Percentiles rank a stretch among this genome's conserved stretches.
Conservation (phyloP, 1,284 basidiomycete species). For the Exobasidium rhododendri region DNA sequence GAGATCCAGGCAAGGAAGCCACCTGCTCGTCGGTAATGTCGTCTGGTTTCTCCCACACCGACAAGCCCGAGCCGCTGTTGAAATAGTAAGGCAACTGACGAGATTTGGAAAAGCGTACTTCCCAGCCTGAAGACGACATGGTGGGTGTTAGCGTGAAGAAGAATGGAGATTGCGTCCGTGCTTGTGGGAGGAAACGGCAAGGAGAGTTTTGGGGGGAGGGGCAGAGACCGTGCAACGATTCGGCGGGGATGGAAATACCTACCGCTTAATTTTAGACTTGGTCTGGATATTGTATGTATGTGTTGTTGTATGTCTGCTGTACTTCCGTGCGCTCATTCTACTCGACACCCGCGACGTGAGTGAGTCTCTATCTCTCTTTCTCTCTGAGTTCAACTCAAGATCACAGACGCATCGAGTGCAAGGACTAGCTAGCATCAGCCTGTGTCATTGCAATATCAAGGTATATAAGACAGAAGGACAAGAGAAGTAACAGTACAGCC, state of each 20-base stretch:
- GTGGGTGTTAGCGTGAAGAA: neutral
- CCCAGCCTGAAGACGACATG: slow-evolving; percentile 33
- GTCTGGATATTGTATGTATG: neutral
- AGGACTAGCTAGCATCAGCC: too few species aligned
- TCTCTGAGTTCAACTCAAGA: too few species aligned
- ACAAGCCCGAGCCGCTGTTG: slow-evolving; percentile 69
- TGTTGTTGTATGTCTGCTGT: neutral
- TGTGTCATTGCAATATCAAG: too few species aligned
- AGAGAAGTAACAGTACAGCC: too few species aligned
- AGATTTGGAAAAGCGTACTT: slow-evolving; percentile 67
- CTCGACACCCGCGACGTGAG: too few species aligned
- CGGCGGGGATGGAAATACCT: neutral
- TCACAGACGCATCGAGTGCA: too few species aligned
- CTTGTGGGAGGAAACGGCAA: neutral
- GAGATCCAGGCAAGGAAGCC: slow-evolving; percentile 42
- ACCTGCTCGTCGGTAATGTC: slow-evolving; percentile 60
- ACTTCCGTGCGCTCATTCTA: neutral
- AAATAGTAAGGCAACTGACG: slow-evolving; percentile 83
- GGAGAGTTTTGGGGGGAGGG: neutral
- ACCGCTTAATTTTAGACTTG: neutral
- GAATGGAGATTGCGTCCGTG: neutral
- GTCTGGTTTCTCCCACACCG: slow-evolving; percentile 77
- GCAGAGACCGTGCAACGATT: neutral
- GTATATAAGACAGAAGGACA: too few species aligned
- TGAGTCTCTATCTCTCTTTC: too few species aligned